Percentiles rank a stretch among this genome's conserved stretches.
Conservation (phyloP, 1,284 basidiomycete genomes). For the Vanrija pseudolonga region DNA sequence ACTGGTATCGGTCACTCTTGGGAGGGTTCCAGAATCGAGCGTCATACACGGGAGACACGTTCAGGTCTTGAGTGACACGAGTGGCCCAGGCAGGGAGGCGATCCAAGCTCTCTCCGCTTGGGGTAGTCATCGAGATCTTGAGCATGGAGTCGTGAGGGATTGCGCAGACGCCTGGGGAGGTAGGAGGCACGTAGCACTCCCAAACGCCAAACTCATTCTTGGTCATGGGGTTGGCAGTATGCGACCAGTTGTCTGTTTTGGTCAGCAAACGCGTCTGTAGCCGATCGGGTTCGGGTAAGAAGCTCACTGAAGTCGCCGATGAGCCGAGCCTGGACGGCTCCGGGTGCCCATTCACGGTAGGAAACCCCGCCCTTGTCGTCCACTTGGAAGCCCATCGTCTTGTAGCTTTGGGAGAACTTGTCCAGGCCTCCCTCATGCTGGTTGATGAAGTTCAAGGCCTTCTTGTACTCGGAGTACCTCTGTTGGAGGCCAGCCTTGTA, state of each 20-base stretch:
- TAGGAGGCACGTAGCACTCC: constrained; percentile 76
- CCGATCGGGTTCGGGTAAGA: not conserved
- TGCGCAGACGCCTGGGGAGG: constrained; percentile 64
- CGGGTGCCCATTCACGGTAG: constrained; percentile 96
- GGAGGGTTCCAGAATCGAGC: constrained; percentile 98
- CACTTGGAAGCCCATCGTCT: constrained; percentile 78
- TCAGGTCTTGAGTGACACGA: constrained; percentile 90
- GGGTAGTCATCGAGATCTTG: constrained; percentile 86
- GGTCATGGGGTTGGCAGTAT: constrained; percentile 76
- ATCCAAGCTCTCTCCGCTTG: constrained; percentile 75
- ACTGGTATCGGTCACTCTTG: constrained; percentile 63
- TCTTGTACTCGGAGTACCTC: constrained; percentile 66
- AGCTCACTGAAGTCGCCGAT: constrained; percentile 94
- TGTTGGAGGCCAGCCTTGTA: constrained; percentile 67
- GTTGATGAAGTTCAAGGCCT: constrained; percentile 71
- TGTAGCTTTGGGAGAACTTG: constrained; percentile 80
- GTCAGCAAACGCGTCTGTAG: constrained; percentile 1
- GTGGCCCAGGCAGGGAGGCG: constrained; percentile 89
- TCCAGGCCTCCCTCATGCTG: constrained; percentile 82
- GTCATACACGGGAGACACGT: constrained; percentile 87
- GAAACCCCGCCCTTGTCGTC: constrained; percentile 64
- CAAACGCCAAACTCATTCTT: constrained; percentile 90
- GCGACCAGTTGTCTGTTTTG: constrained; percentile 77
- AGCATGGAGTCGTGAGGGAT: constrained; percentile 93
- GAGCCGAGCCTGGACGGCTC: constrained; percentile 72